Conservation (phyloP, 2,329 filamentous ascomycete genomes). For the Alternaria brassicae region DNA sequence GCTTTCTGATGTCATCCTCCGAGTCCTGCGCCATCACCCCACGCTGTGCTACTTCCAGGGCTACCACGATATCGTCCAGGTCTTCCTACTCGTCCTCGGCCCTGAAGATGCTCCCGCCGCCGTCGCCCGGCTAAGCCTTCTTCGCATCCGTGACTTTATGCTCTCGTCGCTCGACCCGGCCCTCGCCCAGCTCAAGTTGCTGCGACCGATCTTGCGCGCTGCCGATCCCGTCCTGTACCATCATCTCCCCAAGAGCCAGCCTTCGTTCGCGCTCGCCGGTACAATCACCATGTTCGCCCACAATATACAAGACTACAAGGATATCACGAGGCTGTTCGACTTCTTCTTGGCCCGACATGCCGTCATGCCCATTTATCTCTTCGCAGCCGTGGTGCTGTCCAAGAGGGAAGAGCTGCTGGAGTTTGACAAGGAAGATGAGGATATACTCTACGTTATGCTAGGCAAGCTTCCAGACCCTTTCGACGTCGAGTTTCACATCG, state of each 20-base stretch:
- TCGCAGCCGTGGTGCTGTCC: slow-evolving; percentile 76
- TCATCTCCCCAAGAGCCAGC: slow-evolving; percentile 80
- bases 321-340: slow-evolving; percentile 91
- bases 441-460: slow-evolving; percentile 89
- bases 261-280: slow-evolving; percentile 92
- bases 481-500: slow-evolving; percentile 79
- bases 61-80: slow-evolving; percentile 98
- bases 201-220: slow-evolving; percentile 78
- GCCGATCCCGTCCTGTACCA: slow-evolving; percentile 74
- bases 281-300: slow-evolving; percentile 97
- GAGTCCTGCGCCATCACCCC: slow-evolving; percentile 80
- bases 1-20: slow-evolving; percentile 79
- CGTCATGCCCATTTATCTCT: slow-evolving; percentile 89
- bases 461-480: slow-evolving; percentile 84
- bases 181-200: slow-evolving; percentile 81
- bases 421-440: slow-evolving; percentile 74
- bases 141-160: slow-evolving; percentile 98
- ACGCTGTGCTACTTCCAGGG: slow-evolving; percentile 96
- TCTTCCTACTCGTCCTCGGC: slow-evolving; percentile 85
- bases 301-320: slow-evolving; percentile 87
- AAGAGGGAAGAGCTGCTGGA: slow-evolving; percentile 85
- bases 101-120: slow-evolving; percentile 65
- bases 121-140: slow-evolving; percentile 81
- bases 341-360: slow-evolving; percentile 86
- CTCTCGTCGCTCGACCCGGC: slow-evolving; percentile 84